Conservation (phyloP, 495 filamentous ascomycete species). For the Aspergillus haitiensis region DNA sequence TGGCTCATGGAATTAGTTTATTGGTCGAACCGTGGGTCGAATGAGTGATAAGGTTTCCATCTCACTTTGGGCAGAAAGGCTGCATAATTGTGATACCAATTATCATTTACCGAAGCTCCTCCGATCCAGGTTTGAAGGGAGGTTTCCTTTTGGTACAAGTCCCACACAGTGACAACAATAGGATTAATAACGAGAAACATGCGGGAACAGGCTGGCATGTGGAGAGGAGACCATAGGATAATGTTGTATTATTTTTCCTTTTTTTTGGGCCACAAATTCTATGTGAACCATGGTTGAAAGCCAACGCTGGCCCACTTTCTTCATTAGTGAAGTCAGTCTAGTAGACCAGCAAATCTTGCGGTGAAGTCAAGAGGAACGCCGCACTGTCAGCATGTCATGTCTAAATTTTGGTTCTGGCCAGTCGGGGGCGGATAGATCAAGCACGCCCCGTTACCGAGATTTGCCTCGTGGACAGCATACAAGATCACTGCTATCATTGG, state of each 20-base stretch:
- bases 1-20: not conserved
- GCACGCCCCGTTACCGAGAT: not conserved
- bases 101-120: not conserved
- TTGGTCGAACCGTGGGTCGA: conserved; percentile 9
- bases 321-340: not conserved
- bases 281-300: not conserved
- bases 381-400: conserved; percentile 18
- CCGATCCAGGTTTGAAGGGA: conserved; percentile 5
- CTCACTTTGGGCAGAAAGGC: conserved; percentile 5
- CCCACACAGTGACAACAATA: not conserved
- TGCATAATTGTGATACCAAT: conserved; percentile 7
- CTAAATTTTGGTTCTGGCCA: conserved; percentile 16
- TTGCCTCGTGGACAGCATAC: conserved; percentile 7
- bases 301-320: not conserved
- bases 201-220: conserved; percentile 9
- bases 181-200: not conserved
- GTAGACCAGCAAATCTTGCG: not conserved
- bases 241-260: not conserved
- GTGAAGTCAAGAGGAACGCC: not conserved
- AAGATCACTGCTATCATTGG: not conserved
- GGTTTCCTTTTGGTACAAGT: not conserved
- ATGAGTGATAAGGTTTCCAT: conserved; percentile 5
- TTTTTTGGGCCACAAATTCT: not conserved
- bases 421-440: conserved; percentile 16
- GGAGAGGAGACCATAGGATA: not conserved